Evolutionary conservation across 768 basidiomycete genomes (phyloP).

Genomic region (Kockovaella imperatae): DNA sequence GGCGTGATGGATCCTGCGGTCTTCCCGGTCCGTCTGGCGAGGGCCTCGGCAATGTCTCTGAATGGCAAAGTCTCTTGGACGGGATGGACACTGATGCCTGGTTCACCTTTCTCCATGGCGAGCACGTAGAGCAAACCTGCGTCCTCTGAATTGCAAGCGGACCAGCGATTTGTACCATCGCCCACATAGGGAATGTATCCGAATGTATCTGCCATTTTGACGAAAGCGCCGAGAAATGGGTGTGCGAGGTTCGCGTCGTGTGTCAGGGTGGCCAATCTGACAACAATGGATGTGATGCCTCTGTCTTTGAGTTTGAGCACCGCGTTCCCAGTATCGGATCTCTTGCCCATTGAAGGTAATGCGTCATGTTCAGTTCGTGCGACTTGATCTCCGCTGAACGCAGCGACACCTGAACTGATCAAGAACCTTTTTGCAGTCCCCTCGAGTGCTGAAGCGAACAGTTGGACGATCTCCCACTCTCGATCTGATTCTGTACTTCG

Average conservation of each 20-base stretch:
- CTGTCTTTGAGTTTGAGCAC: background rate
- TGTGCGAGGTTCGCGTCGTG: conserved; percentile 5
- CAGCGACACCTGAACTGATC: conserved; percentile 3
- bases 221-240: conserved; percentile 1
- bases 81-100: conserved; percentile 11
- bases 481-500: too few relatives aligned
- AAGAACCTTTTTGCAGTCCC: conserved; percentile 8
- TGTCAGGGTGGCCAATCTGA: conserved; percentile 7
- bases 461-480: background rate
- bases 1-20: background rate
- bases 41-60: conserved; percentile 11
- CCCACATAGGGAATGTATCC: conserved; percentile 5
- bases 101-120: conserved; percentile 13
- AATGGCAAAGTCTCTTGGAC: conserved; percentile 8
- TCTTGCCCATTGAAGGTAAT: background rate
- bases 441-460: conserved; percentile 6
- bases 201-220: background rate
- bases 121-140: conserved; percentile 19
- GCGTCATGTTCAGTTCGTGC: too few relatives aligned
- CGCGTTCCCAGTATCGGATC: background rate
- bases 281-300: conserved; percentile 2
- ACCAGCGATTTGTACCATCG: conserved; percentile 12
- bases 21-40: conserved; percentile 3
- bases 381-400: too few relatives aligned
- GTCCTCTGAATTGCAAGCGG: conserved; percentile 12